Conservation (phyloP, 2,329 filamentous ascomycete genomes). For the Drechslerella coelobrocha region DNA sequence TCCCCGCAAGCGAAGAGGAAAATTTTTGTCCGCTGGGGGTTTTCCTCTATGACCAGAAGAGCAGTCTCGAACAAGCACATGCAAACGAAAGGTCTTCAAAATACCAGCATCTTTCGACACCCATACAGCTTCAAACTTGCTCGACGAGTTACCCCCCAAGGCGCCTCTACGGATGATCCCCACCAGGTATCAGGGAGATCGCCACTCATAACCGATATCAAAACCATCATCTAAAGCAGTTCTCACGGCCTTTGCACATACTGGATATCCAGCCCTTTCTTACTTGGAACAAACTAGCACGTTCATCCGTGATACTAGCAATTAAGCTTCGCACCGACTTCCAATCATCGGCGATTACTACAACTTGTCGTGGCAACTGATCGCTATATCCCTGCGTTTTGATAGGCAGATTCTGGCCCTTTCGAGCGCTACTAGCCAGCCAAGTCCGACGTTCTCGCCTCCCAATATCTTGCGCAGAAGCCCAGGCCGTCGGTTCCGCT, state of each 20-base stretch:
- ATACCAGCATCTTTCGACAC: not conserved
- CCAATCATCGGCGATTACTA: slow-evolving; percentile 8
- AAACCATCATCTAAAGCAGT: slow-evolving; percentile 20
- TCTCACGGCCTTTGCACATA: slow-evolving; percentile 1
- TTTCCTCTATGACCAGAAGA: slow-evolving; percentile 22
- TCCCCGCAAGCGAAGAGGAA: slow-evolving; percentile 32
- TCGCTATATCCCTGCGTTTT: slow-evolving; percentile 20
- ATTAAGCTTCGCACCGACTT: slow-evolving; percentile 19
- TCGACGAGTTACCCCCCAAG: slow-evolving; percentile 8
- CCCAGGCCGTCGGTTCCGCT: slow-evolving; percentile 26
- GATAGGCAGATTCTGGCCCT: slow-evolving; percentile 28
- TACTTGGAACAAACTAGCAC: slow-evolving; percentile 16
- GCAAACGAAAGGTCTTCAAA: slow-evolving; percentile 25
- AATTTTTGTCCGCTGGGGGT: slow-evolving; percentile 13
- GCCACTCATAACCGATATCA: slow-evolving; percentile 30
- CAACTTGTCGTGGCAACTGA: slow-evolving; percentile 27
- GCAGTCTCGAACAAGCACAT: slow-evolving; percentile 42
- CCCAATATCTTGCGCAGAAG: slow-evolving; percentile 21
- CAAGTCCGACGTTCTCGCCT: slow-evolving; percentile 28
- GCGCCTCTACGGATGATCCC: slow-evolving; percentile 31
- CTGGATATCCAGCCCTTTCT: slow-evolving; percentile 8
- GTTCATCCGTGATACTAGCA: slow-evolving; percentile 21
- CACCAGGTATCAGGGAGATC: slow-evolving; percentile 27
- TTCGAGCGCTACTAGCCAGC: slow-evolving; percentile 17
- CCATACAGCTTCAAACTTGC: slow-evolving; percentile 1